These are phyloP conservation scores for Avena eriantha DNA, from an alignment of 176 grass and related monocot species.

Conservation along the genomic window DNA sequence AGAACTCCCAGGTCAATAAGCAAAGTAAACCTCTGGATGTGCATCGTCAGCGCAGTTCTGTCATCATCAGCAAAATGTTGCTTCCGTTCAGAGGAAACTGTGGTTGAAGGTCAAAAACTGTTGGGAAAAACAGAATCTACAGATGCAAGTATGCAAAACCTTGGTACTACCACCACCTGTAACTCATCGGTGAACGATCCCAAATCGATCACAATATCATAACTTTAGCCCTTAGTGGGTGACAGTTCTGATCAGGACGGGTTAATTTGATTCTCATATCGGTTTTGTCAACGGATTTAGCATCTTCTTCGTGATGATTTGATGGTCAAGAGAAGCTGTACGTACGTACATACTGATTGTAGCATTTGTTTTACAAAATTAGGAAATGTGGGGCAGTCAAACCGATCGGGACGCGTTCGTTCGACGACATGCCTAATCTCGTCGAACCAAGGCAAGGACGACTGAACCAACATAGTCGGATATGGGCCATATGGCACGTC, in stretches of 20 bases:
- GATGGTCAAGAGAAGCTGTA: conserved; percentile 24
- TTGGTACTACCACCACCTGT: neutral
- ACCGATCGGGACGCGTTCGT: conserved; percentile 23
- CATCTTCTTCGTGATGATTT: neutral
- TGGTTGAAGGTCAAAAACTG: neutral
- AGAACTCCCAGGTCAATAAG: neutral
- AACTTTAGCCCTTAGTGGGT: conserved; percentile 22
- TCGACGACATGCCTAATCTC: conserved; percentile 35
- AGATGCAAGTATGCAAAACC: neutral
- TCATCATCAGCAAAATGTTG: conserved; percentile 28
- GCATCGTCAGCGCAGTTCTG: conserved; percentile 27
- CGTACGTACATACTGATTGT: conserved; percentile 18
- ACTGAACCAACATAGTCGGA: neutral
- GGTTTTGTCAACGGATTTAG: conserved; percentile 45
- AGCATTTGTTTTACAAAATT: conserved; percentile 9
- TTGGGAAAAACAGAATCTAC: neutral
- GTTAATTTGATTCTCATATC: neutral
- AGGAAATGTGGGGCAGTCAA: conserved; percentile 40
- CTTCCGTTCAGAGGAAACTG: conserved; percentile 37
- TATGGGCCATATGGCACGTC: conserved; percentile 37
- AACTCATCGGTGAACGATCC: conserved; percentile 7
- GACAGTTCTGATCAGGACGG: conserved; percentile 24
- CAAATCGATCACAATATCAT: conserved; percentile 21
- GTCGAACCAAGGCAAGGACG: conserved; percentile 21
- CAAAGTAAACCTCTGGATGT: neutral